A percentile compares a stretch with the other conserved stretches of the same genome.
Evolutionary conservation across 768 basidiomycete genomes (phyloP).

Genomic region (Mycena rebaudengoi): DNA sequence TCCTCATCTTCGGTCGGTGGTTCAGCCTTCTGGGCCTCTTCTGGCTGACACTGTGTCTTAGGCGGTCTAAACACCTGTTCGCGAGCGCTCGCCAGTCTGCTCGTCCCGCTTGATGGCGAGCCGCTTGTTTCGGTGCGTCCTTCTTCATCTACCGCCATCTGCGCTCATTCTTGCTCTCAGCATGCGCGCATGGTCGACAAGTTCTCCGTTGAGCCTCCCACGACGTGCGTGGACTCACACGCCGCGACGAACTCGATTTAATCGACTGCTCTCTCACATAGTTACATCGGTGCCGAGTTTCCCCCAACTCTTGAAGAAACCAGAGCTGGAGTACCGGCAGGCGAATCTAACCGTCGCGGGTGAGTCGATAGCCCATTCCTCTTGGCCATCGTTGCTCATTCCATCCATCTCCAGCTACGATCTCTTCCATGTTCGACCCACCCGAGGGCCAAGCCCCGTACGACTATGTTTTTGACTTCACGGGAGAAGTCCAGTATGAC

Average conservation of each 20-base stretch:
- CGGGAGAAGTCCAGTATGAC: conserved; percentile 81
- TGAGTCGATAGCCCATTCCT: conserved; percentile 43
- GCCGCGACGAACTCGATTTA: conserved; percentile 25
- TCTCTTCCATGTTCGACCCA: conserved; percentile 76
- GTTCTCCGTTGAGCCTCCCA: conserved; percentile 76
- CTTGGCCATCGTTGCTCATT: conserved; percentile 12
- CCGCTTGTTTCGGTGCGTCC: conserved; percentile 74
- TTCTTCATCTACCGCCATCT: background rate
- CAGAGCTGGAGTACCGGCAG: conserved; percentile 82
- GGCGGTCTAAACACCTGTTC: conserved; percentile 87
- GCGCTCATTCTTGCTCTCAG: conserved; percentile 44
- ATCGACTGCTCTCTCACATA: conserved; percentile 35
- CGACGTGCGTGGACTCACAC: conserved; percentile 59
- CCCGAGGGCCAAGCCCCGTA: conserved; percentile 74
- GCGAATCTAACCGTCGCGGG: conserved; percentile 79
- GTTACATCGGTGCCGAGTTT: conserved; percentile 83
- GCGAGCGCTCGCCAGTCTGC: conserved; percentile 69
- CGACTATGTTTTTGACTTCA: conserved; percentile 86
- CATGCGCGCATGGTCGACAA: conserved; percentile 79
- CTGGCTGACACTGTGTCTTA: conserved; percentile 36
- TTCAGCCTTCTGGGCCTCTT: conserved; percentile 9
- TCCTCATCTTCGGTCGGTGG: conserved; percentile 77
- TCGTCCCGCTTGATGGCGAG: conserved; percentile 75
- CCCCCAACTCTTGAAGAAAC: conserved; percentile 70
- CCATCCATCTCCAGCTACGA: conserved; percentile 61